Base-by-base conservation (phyloP, 305 asterid species). In the Solanum hybrid region DNA sequence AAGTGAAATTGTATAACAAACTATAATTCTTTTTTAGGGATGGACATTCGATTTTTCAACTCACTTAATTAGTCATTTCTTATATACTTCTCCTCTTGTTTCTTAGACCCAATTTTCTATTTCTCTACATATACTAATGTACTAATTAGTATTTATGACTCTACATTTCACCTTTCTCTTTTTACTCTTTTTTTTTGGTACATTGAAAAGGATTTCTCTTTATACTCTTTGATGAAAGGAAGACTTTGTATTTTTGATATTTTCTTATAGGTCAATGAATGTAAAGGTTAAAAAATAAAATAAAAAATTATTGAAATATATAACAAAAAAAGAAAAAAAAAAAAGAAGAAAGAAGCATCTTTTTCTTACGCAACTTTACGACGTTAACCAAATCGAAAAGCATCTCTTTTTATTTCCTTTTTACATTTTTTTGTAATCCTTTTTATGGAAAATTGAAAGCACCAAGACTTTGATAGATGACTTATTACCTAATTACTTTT, bases 331-430 rank as follows among this genome's bases (percentile, higher is more conserved):
- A 4, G 3, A 38, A 92, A 11, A 10, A 38, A 38, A 1, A 38
- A 38, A 5, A 40, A 40, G 51, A 35, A 79, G 56, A 1, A 87
- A 89, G 88, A 90, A 94, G 90, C 93, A 91, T 93, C 92, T 93
- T 92, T 94, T 91, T 95, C 95, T 91, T 93, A 91, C 93, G 92
- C 95, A 91, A 92, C 95, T 92, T 93, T 94, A 93, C 95, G 94
- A 95, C 96, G 97, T 94, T 94, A 95, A 91, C 96, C 94, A 94
- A 95, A 95, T 95, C 97, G 96, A 95, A 95, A 93, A 92, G 94
- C 94, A 93, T 92, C 7, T 7, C 86, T 9, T 7, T 4, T 40
- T 26, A 27, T 42, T 82, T 17, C n/a, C 26, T 29, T 34, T 79
- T 85, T 32, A 56, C n/a, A 88, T 79, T 89, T 91, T 89, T 90